A percentile compares a stretch with the other conserved stretches of the same genome.
Evolutionary conservation across 1,284 basidiomycete species (phyloP).

Genomic region (Moesziomyces antarcticus): DNA sequence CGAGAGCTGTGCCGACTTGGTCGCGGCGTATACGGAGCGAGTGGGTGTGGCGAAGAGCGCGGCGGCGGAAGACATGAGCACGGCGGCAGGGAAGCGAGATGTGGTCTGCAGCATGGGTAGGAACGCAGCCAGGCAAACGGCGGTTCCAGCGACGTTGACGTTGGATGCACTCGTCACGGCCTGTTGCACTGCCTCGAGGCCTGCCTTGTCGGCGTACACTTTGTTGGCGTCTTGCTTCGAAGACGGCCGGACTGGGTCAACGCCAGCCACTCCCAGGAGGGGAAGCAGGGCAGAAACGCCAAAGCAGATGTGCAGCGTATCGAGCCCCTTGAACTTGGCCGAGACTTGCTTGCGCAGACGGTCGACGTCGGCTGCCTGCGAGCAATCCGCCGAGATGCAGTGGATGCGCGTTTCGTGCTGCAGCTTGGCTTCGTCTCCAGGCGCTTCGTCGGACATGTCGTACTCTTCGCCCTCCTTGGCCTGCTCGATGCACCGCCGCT

Average conservation of each 20-base stretch:
- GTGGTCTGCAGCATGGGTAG: conserved; percentile 79
- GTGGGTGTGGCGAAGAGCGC: conserved; percentile 86
- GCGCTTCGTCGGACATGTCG: conserved; percentile 52
- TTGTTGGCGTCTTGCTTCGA: conserved; percentile 69
- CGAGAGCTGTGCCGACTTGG: conserved; percentile 82
- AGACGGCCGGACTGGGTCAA: conserved; percentile 70
- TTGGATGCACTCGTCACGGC: conserved; percentile 68
- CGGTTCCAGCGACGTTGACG: conserved; percentile 71
- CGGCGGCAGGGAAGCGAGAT: conserved; percentile 78
- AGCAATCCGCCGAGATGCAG: conserved; percentile 75
- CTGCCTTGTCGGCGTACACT: conserved; percentile 70
- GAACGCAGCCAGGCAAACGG: conserved; percentile 70
- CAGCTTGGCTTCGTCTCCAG: conserved; percentile 43
- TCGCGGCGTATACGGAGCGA: conserved; percentile 83
- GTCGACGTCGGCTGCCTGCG: conserved; percentile 77
- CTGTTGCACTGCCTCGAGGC: conserved; percentile 67
- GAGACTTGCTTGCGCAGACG: conserved; percentile 73
- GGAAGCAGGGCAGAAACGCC: conserved; percentile 86
- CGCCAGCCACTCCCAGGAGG: conserved; percentile 78
- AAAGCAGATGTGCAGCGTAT: conserved; percentile 84
- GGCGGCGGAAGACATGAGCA: conserved; percentile 83
- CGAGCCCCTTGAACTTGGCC: conserved; percentile 79
- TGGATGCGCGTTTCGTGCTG: conserved; percentile 53
- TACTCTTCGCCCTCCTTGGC: conserved; percentile 48
- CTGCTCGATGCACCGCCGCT: conserved; percentile 72